phyloP scores from a whole-genome alignment of 768 basidiomycete species.

The Leccinum subtestaceum region DNA sequence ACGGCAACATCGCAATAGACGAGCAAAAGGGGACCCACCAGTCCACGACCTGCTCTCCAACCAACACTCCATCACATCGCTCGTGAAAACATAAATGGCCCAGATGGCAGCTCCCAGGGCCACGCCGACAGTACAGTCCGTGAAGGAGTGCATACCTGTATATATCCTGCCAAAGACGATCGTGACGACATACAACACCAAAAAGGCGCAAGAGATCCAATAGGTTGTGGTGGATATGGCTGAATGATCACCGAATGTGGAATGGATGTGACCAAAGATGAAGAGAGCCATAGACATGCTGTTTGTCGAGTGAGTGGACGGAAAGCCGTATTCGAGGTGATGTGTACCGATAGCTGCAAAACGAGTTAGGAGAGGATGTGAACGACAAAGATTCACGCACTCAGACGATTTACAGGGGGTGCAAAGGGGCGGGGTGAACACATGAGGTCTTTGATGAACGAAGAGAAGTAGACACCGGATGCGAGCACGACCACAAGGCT shows the following conservation, averaged over 20 bases:
- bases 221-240: conserved; percentile 49
- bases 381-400: conserved; percentile 43
- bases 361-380: background rate
- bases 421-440: conserved; percentile 89
- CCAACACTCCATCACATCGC: conserved; percentile 43
- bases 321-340: conserved; percentile 92
- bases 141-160: conserved; percentile 86
- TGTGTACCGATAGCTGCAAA: conserved; percentile 67
- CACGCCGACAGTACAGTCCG: conserved; percentile 65
- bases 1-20: conserved; percentile 15
- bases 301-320: conserved; percentile 93
- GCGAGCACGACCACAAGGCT: conserved; percentile 71
- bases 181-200: conserved; percentile 60
- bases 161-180: conserved; percentile 82
- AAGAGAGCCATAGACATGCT: conserved; percentile 86
- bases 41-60: conserved; percentile 36
- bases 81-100: conserved; percentile 38
- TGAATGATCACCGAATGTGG: conserved; percentile 38
- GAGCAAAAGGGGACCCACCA: conserved; percentile 26
- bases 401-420: conserved; percentile 87
- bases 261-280: conserved; percentile 57
- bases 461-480: conserved; percentile 82
- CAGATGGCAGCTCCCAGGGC: conserved; percentile 68
- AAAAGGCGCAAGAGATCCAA: conserved; percentile 38
- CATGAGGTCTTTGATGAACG: conserved; percentile 83